Conservation (phyloP, 2,329 filamentous ascomycete genomes). For the Gaeumannomyces sp. region DNA sequence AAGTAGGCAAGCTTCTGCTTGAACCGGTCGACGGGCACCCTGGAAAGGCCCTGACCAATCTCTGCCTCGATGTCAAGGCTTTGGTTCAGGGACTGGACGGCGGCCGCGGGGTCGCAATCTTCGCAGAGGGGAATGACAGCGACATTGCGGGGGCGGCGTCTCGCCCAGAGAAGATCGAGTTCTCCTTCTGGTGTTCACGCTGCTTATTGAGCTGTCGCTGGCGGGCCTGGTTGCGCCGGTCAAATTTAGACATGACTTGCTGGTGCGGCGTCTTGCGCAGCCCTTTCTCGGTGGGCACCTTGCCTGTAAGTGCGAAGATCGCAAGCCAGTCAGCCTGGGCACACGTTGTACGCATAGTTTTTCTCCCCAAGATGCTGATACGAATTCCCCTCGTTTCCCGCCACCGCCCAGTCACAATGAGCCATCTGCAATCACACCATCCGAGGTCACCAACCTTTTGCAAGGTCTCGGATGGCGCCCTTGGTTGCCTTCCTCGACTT, state of each 20-base stretch:
- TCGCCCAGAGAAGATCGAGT: conserved; percentile 75
- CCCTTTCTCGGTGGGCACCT: conserved; percentile 62
- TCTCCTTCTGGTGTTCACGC: conserved; percentile 72
- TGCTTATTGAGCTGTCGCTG: conserved; percentile 82
- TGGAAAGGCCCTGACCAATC: conserved; percentile 51
- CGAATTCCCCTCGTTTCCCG: too few species aligned
- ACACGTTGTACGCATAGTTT: too few species aligned
- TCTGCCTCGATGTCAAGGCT: conserved; percentile 74
- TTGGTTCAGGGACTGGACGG: conserved; percentile 64
- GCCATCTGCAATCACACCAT: not conserved
- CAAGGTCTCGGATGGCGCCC: conserved; percentile 72
- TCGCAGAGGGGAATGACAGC: conserved; percentile 79
- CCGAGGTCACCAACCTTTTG: conserved; percentile 60
- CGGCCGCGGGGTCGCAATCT: conserved; percentile 60
- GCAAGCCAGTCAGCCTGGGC: not conserved
- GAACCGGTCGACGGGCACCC: conserved; percentile 77
- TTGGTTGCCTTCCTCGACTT: conserved; percentile 91
- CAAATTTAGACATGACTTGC: conserved; percentile 95
- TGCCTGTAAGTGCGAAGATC: conserved; percentile 48
- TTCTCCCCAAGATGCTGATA: too few species aligned
- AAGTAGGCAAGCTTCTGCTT: conserved; percentile 92
- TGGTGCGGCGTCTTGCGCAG: conserved; percentile 82
- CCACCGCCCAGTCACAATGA: too few species aligned
- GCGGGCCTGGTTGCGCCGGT: conserved; percentile 89
- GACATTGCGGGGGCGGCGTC: conserved; percentile 80